Evolutionary conservation across 257 asterid genomes (phyloP).

Genomic region (Striga asiatica): DNA sequence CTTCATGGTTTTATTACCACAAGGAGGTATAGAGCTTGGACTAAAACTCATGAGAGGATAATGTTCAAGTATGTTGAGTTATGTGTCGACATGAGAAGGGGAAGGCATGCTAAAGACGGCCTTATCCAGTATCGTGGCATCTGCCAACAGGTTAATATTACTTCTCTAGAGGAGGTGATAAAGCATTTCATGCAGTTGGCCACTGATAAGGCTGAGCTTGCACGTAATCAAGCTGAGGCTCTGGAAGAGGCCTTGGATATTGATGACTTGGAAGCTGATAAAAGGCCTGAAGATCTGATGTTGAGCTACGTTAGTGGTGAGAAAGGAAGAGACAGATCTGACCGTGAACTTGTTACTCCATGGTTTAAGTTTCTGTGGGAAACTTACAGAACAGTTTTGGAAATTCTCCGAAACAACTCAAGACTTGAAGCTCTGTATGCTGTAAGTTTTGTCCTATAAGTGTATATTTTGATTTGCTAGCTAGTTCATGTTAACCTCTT

Average conservation of each 20-base stretch:
- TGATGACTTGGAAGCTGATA: conserved; percentile 90
- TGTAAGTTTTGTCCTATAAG: conserved; percentile 20
- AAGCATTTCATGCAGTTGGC: conserved; percentile 95
- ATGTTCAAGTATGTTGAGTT: conserved; percentile 88
- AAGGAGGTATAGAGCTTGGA: conserved; percentile 86
- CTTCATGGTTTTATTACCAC: conserved; percentile 68
- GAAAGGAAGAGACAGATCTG: conserved; percentile 91
- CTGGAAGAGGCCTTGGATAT: conserved; percentile 84
- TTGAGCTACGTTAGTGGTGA: conserved; percentile 96
- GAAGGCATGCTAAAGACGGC: conserved; percentile 94
- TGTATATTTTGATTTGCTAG: not conserved
- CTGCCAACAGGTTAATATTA: conserved; percentile 88
- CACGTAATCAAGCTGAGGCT: conserved; percentile 77
- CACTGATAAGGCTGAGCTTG: conserved; percentile 81
- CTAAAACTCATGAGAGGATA: conserved; percentile 73
- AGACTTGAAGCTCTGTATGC: conserved; percentile 69
- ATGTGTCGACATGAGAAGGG: conserved; percentile 94
- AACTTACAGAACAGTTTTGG: conserved; percentile 73
- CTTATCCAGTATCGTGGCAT: conserved; percentile 86
- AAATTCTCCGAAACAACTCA: conserved; percentile 66
- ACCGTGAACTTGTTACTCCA: conserved; percentile 82
- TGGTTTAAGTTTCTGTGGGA: conserved; percentile 93
- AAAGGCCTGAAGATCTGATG: conserved; percentile 91
- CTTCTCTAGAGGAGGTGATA: conserved; percentile 84
- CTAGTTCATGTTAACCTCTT: not conserved